Evolutionary conservation across 1,139 yeast species (phyloP).

Genomic region (Blastobotrys aristatus): DNA sequence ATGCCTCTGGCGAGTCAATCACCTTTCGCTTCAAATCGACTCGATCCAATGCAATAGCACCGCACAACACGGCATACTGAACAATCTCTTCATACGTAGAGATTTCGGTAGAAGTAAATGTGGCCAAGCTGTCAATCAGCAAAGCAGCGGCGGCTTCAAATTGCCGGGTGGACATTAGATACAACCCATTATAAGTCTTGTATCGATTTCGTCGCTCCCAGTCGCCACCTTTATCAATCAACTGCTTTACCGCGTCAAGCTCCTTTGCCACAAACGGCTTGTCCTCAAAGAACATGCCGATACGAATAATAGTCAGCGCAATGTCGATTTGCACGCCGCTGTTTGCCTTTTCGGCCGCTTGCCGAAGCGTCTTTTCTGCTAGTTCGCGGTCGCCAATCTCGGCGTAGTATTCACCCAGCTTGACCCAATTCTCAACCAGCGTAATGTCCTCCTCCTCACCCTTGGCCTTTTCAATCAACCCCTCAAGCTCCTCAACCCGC

Average conservation of each 20-base stretch:
- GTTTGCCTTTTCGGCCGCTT: slow-evolving; percentile 74
- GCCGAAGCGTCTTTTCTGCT: slow-evolving; percentile 66
- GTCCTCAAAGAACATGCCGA: slow-evolving; percentile 86
- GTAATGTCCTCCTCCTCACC: slow-evolving; percentile 90
- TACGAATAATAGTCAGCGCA: slow-evolving; percentile 69
- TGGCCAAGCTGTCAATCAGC: slow-evolving; percentile 85
- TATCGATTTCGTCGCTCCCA: slow-evolving; percentile 97
- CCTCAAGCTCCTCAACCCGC: slow-evolving; percentile 53
- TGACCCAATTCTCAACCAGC: slow-evolving; percentile 66
- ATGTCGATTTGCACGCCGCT: slow-evolving; percentile 90
- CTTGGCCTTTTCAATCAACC: slow-evolving; percentile 66
- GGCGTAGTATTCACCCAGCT: slow-evolving; percentile 85
- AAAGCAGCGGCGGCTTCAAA: slow-evolving; percentile 78
- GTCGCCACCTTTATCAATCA: slow-evolving; percentile 96
- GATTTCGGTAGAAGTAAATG: slow-evolving; percentile 93
- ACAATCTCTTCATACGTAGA: slow-evolving; percentile 89
- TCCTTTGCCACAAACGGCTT: slow-evolving; percentile 63
- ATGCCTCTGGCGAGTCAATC: slow-evolving; percentile 90
- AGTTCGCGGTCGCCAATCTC: slow-evolving; percentile 72
- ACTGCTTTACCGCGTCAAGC: slow-evolving; percentile 62
- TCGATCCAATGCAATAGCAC: slow-evolving; percentile 75
- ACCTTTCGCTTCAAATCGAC: slow-evolving; percentile 78
- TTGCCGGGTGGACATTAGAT: slow-evolving; percentile 76
- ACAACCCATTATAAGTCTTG: slow-evolving; percentile 87
- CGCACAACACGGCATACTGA: slow-evolving; percentile 80